Base-by-base conservation (phyloP, 441 rosid genomes). In the Macaranga tanarius region DNA sequence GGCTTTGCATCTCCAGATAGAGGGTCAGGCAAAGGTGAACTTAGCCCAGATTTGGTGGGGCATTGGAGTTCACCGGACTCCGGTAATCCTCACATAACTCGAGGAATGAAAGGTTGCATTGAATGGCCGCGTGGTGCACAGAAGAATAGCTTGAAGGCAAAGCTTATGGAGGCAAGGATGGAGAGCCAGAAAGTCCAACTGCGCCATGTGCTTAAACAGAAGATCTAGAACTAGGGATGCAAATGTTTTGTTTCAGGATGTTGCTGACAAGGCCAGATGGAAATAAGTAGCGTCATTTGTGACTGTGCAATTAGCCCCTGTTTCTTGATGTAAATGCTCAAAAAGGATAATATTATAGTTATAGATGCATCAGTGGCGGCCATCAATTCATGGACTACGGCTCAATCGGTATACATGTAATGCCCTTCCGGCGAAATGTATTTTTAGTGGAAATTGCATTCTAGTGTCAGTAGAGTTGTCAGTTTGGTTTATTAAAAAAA, bases 81-180 rank as follows among this genome's bases (percentile, higher is more conserved):
- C 0, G 88, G 86, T 65, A 84, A 89, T 72, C 88, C 91, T 70
- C 92, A 86, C 74, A 72, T 90, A 67, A 81, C 84, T 57, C 82
- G 87, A 65, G 98, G 96, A 63, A 90, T 87, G 93, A 92, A 92
- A 77, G 98, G 99, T 42, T 92, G 98, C 90, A 92, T 95, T 25
- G 99, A 95, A 64, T 95, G 98, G 98, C 92, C 96, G 20, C 90
- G 96, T 6, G 92, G 88, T 10, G 79, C 84, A 11, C 97, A 92
- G 78, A 95, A 89, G 87, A 76, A 80, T 73, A 91, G 96, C 67
- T 75, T 92, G 88, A 95, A 92, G 87, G 90, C 97, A 10, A 92
- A 88, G 87, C 98, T 95, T 61, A 71, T 95, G 60, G 99, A 92
- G 81, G 99, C 97, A 20, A 85, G 97, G 77, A 86, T 89, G 81